Conservation (phyloP, 2,329 filamentous ascomycete species). For the Pseudocercospora cruenta region DNA sequence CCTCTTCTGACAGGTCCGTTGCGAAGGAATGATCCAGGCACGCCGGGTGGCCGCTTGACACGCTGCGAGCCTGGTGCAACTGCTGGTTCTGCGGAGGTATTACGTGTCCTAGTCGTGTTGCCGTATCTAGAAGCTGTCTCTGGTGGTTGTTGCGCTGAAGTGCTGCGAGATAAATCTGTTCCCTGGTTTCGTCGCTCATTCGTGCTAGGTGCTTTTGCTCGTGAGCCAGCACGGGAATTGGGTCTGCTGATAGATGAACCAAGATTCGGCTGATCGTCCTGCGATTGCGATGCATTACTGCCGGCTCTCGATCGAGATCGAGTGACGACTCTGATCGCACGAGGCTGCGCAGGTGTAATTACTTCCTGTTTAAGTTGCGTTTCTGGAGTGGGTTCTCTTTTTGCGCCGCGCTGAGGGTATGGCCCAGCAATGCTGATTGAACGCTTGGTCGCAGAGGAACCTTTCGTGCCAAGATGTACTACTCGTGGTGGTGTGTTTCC, state of each 20-base stretch:
- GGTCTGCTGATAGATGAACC: slow-evolving; percentile 36
- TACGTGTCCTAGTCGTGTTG: slow-evolving; percentile 53
- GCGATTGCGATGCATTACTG: slow-evolving; percentile 39
- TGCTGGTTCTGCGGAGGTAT: slow-evolving; percentile 61
- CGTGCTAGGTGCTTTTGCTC: slow-evolving; percentile 24
- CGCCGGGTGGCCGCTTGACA: slow-evolving; percentile 74
- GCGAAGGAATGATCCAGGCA: slow-evolving; percentile 76
- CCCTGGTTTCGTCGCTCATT: slow-evolving; percentile 24
- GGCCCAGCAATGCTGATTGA: slow-evolving; percentile 40
- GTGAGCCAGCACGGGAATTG: slow-evolving; percentile 34
- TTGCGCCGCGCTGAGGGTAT: slow-evolving; percentile 35
- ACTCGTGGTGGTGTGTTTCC: slow-evolving; percentile 41
- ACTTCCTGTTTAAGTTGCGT: slow-evolving; percentile 32
- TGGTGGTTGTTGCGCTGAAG: slow-evolving; percentile 53
- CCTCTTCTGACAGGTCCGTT: slow-evolving; percentile 75
- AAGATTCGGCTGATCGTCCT: slow-evolving; percentile 34
- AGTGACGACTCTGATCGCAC: slow-evolving; percentile 34
- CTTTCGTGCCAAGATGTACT: slow-evolving; percentile 38
- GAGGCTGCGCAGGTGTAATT: slow-evolving; percentile 43
- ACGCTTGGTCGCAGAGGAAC: slow-evolving; percentile 37
- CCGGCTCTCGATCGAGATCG: slow-evolving; percentile 35
- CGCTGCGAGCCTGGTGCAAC: slow-evolving; percentile 74
- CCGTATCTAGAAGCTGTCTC: slow-evolving; percentile 48
- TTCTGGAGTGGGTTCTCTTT: slow-evolving; percentile 40
- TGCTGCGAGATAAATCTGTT: slow-evolving; percentile 34